Base-by-base conservation (phyloP, 805 yeast species). In the Starmerella riodocensis region DNA sequence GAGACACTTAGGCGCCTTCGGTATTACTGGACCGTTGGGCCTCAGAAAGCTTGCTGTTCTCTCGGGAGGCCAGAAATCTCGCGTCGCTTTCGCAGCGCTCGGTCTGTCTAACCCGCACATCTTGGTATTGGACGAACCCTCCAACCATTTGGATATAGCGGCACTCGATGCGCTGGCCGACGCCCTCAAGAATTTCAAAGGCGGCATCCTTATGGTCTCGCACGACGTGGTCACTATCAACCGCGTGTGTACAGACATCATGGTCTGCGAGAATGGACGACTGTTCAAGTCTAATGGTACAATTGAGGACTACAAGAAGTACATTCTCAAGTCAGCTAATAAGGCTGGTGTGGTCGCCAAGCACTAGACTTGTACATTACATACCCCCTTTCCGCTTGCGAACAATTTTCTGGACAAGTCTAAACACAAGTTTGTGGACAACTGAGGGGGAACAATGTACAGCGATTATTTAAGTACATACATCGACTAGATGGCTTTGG, bases 21-120 rank as follows among this genome's bases (percentile, higher is more conserved):
- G 98, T 60, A 88, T 91, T 47, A 84, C 94, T 4, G 98, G 98
- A 42, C 69, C 95, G 6, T 66, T 88, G 36, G 94, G 96, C 43
- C 65, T 91, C 56, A 95, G 88, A 57, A 84, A 80, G 60, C 83
- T 91, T 78, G 75, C 74, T 53, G 65, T 80, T 41, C 65, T 91
- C 43, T 88, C 97, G 8, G 98, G 97, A 62, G 98, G 98, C 67
- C 98, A 91, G 58, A 91, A 91, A 60, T 85, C 96, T 21, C 75
- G 98, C 64, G 98, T 91, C 38, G 97, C 97, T 0, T 91, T 91
- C 64, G 97, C 98, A 7, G 88, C 95, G 13, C 68, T 91, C 48
- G 84, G 96, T 63, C 67, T 91, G 53, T 72, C 72, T 45, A 78
- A 80, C 47, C 98, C 98, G 16, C 98, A 91, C 59, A 75, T 91